Conservation (phyloP, 2,329 filamentous ascomycete genomes). For the Orbilia ellipsospora region DNA sequence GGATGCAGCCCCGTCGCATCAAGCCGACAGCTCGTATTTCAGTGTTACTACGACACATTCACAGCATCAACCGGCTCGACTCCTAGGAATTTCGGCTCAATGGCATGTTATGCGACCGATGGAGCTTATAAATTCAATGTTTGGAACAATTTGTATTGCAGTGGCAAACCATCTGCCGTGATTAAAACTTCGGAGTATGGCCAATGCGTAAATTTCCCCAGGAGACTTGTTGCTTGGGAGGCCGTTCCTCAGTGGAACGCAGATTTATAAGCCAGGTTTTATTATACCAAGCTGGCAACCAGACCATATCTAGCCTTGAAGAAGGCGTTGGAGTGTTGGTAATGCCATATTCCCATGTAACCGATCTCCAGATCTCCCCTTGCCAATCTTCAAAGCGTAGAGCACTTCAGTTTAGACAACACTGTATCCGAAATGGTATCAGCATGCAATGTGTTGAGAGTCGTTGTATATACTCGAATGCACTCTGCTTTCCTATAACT, state of each 20-base stretch:
- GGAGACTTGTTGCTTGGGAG: not conserved
- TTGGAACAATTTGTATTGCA: conserved; percentile 13
- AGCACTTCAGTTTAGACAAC: no score
- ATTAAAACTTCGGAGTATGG: conserved; percentile 3
- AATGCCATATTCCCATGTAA: no score
- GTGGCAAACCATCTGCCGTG: conserved; percentile 9
- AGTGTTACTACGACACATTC: conserved; percentile 19
- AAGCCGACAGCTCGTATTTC: not conserved
- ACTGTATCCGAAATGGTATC: no score
- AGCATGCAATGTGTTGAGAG: no score
- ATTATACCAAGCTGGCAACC: no score
- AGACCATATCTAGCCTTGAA: no score
- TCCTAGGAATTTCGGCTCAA: conserved; percentile 9
- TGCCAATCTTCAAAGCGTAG: no score
- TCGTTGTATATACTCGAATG: no score
- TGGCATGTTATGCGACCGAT: conserved; percentile 3
- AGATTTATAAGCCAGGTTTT: not conserved
- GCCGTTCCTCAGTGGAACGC: conserved; percentile 22
- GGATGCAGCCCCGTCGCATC: conserved; percentile 1
- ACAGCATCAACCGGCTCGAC: not conserved
- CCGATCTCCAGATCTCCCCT: no score
- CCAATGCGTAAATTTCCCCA: conserved; percentile 5
- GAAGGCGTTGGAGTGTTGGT: no score
- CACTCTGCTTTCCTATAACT: no score
- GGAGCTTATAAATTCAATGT: conserved; percentile 21